Evolutionary conservation across 257 asterid species (phyloP).

Genomic region (Solanum dulcamara): DNA sequence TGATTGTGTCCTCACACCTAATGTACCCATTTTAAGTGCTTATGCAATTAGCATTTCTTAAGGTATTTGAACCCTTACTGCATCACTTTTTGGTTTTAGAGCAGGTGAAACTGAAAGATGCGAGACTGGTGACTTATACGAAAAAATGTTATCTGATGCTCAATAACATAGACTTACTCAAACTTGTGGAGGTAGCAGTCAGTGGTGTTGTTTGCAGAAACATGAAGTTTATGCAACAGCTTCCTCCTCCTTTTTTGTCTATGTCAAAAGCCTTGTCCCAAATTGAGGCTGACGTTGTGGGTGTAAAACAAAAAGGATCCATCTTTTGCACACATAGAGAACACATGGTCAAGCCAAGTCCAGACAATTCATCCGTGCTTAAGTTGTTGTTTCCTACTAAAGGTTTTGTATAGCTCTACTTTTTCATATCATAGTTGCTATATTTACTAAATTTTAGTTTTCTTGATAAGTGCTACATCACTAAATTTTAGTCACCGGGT

Average conservation of each 20-base stretch:
- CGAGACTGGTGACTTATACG: neutral
- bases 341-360: neutral
- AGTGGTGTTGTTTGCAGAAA: neutral
- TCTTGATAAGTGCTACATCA: neutral
- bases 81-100: neutral
- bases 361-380: neutral
- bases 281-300: neutral
- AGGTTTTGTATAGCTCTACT: neutral
- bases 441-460: neutral
- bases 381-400: neutral
- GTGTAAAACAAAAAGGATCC: neutral
- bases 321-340: neutral
- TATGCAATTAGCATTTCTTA: neutral
- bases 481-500: neutral
- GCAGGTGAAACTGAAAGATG: neutral
- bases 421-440: neutral
- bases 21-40: neutral
- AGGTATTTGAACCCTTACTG: neutral
- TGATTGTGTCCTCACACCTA: neutral
- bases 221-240: neutral
- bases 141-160: neutral
- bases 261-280: neutral
- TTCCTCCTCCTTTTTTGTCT: neutral
- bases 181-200: neutral
- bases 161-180: neutral